A percentile compares a stretch with the other conserved stretches of the same genome.
These are phyloP conservation scores for Candida sonorensis DNA, from an alignment of 805 yeast genomes.

Conservation along the genomic window DNA sequence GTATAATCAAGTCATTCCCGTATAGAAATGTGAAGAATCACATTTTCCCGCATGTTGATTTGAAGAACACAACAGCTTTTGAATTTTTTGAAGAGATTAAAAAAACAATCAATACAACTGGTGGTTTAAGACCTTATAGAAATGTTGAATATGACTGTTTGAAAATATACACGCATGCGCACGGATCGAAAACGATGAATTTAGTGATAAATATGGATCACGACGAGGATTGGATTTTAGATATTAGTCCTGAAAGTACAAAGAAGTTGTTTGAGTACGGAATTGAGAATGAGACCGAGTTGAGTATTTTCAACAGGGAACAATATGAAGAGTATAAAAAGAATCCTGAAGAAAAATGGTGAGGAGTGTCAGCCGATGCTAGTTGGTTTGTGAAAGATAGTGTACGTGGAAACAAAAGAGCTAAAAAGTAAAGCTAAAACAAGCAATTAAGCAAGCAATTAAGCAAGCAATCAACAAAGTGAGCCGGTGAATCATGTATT, in stretches of 20 bases:
- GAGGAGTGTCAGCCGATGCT: too few relatives aligned
- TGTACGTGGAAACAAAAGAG: too few relatives aligned
- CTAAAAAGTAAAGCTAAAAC: too few relatives aligned
- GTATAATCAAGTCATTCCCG: constrained; percentile 87
- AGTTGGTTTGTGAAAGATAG: too few relatives aligned
- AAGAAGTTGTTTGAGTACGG: constrained; percentile 46
- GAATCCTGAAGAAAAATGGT: constrained; percentile 93
- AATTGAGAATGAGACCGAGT: constrained; percentile 83
- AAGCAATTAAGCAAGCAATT: too few relatives aligned
- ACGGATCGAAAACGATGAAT: constrained; percentile 89
- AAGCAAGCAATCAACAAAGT: too few relatives aligned
- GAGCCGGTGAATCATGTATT: too few relatives aligned
- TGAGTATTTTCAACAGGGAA: constrained; percentile 67
- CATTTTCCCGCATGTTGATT: constrained; percentile 62
- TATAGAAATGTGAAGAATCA: constrained; percentile 80
- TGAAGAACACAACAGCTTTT: constrained; percentile 59
- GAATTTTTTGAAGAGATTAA: constrained; percentile 51
- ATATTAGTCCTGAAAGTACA: constrained; percentile 24
- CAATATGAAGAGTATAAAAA: constrained; percentile 64
- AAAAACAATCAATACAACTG: constrained; percentile 41
- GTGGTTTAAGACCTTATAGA: constrained; percentile 77
- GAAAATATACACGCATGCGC: constrained; percentile 91
- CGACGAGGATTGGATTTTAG: constrained; percentile 68
- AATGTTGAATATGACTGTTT: constrained; percentile 66
- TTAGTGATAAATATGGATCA: constrained; percentile 85